Evolutionary conservation across 2,329 filamentous ascomycete genomes (phyloP).

Genomic region (Tolypocladium sp.): DNA sequence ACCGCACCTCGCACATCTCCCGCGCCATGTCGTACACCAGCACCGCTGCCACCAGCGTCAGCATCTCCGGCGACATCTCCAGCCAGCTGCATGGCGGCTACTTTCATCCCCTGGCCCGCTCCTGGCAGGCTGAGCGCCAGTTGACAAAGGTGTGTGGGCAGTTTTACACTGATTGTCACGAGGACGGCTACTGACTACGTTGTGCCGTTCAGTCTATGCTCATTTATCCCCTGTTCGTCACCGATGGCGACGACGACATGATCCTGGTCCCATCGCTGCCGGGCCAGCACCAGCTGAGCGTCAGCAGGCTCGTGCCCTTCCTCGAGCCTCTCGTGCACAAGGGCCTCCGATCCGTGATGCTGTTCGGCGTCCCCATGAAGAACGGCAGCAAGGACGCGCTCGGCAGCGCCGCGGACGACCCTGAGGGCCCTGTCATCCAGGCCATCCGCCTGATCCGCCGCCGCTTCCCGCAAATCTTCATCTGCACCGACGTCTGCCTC

Average conservation of each 20-base stretch:
- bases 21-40: constrained; percentile 57
- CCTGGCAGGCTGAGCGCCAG: constrained; percentile 79
- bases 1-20: constrained; percentile 51
- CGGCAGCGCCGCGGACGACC: constrained; percentile 87
- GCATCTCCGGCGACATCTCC: constrained; percentile 66
- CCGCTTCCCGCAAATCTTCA: constrained; percentile 82
- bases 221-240: constrained; percentile 94
- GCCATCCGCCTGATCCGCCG: constrained; percentile 76
- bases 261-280: constrained; percentile 83
- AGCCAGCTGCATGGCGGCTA: constrained; percentile 80
- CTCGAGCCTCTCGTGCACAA: constrained; percentile 81
- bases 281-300: constrained; percentile 77
- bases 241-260: constrained; percentile 89
- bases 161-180: background rate
- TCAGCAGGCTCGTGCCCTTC: constrained; percentile 79
- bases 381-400: constrained; percentile 80
- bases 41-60: constrained; percentile 58
- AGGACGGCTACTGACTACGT: background rate
- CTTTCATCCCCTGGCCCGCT: constrained; percentile 66
- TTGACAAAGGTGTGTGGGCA: constrained; percentile 61
- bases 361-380: constrained; percentile 86
- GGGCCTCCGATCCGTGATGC: constrained; percentile 83
- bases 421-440: constrained; percentile 82
- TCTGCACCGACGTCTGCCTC: constrained; percentile 87
- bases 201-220: constrained; percentile 70